phyloP scores from a whole-genome alignment of 1,284 basidiomycete species.

The Moesziomyces antarcticus region DNA sequence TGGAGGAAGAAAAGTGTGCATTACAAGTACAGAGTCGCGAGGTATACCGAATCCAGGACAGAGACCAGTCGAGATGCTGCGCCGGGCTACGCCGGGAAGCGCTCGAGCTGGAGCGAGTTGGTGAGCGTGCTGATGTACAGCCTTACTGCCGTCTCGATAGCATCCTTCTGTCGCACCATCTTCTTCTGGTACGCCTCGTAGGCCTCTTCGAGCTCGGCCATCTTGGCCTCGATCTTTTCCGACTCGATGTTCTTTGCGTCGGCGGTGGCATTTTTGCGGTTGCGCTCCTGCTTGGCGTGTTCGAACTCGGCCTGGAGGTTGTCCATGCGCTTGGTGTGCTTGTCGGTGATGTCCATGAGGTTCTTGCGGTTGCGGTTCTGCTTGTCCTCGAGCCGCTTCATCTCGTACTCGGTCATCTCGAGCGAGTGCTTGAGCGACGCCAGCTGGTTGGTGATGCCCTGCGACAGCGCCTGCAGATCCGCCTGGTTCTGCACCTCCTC shows the following conservation, averaged over 20 bases:
- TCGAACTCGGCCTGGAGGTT: constrained; percentile 43
- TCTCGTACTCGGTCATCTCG: constrained; percentile 50
- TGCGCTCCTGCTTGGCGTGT: constrained; percentile 34
- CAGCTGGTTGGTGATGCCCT: constrained; percentile 45
- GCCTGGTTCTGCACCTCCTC: constrained; percentile 47
- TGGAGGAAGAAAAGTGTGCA: constrained; percentile 1
- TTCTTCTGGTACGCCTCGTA: constrained; percentile 46
- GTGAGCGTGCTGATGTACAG: constrained; percentile 46
- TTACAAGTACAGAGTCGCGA: constrained; percentile 13
- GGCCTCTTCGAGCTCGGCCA: constrained; percentile 38
- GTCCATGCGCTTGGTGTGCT: constrained; percentile 48
- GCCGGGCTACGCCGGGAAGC: constrained; percentile 23
- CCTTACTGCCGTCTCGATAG: constrained; percentile 35
- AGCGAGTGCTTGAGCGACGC: constrained; percentile 44
- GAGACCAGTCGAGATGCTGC: not conserved
- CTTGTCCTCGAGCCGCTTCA: constrained; percentile 47
- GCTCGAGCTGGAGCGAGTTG: constrained; percentile 34
- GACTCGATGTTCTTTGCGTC: constrained; percentile 36
- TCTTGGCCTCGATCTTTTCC: constrained; percentile 53
- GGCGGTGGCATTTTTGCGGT: constrained; percentile 26
- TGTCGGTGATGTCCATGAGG: constrained; percentile 47
- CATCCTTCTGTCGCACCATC: constrained; percentile 46
- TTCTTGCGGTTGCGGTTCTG: constrained; percentile 48
- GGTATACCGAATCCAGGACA: constrained; percentile 13
- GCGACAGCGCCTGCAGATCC: constrained; percentile 35